Evolutionary conservation across 768 basidiomycete genomes (phyloP), one percentile per base, ranked within the genome.

Genomic region (Hericium alpestre): DNA sequence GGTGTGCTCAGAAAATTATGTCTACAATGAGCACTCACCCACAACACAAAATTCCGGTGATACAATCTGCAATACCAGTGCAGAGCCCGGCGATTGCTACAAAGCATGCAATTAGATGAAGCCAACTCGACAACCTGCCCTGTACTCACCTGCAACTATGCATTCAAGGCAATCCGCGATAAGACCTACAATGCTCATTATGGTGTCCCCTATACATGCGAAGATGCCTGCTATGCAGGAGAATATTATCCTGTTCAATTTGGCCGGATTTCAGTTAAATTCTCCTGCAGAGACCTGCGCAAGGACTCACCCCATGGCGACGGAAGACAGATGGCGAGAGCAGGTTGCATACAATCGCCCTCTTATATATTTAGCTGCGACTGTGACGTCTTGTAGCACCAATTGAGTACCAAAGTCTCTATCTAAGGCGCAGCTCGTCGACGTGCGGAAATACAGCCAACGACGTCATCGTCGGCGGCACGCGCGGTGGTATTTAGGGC

Each of bases 111-210:
- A 6, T 52, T 51, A 61, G 39, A 55, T 51, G 32, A 49, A 37
- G 18, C 25, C 39, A 41, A 12, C 5, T 25, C 38, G 4, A 22
- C 27, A 38, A 12, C 27, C 8, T 10, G 16, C 15, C 16, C 37
- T 20, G 9, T 11, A 46, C 53, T 51, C 56, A 77, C 79, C 71
- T 46, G 65, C 73, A 46, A 81, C 67, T 18, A 80, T 73, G 55
- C 77, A 77, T 64, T 77, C 76, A 23, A 79, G 39, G 52, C 74
- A 77, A 3, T 71, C 74, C 11, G 72, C 74, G 39, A 80, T 72
- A 20, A 64, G 54, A 13, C 60, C 64, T 6, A 78, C 62, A 50
- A 77, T 65, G 15, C 65, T 62, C 67, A 76, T 74, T 48, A 79
- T 65, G 11, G 66, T 64, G 16, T 68, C 76, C 5, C 73, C 77